Evolutionary conservation across 2,329 filamentous ascomycete genomes (phyloP).

Genomic region (Emydomyces testavorans): DNA sequence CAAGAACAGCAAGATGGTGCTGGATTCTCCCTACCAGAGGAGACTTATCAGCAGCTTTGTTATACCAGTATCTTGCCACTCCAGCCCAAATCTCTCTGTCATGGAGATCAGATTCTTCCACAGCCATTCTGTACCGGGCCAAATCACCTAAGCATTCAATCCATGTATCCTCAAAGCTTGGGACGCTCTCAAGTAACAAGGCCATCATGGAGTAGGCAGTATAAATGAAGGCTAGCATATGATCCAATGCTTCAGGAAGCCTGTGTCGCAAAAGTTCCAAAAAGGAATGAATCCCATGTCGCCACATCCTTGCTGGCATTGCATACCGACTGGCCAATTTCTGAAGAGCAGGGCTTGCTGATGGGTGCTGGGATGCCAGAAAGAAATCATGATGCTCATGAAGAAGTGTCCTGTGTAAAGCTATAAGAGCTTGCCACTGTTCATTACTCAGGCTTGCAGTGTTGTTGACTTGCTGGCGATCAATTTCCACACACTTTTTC

Average conservation of each 20-base stretch:
- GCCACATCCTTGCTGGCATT: slow-evolving; percentile 92
- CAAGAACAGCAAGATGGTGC: slow-evolving; percentile 67
- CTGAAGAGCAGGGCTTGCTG: slow-evolving; percentile 55
- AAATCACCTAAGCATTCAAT: slow-evolving; percentile 86
- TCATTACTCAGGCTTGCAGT: slow-evolving; percentile 48
- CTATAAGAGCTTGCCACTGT: slow-evolving; percentile 76
- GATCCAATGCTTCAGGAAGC: slow-evolving; percentile 65
- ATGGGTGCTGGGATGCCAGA: slow-evolving; percentile 74
- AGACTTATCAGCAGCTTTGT: slow-evolving; percentile 63
- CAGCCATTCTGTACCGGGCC: slow-evolving; percentile 77
- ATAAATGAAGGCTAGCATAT: slow-evolving; percentile 87
- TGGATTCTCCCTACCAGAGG: slow-evolving; percentile 69
- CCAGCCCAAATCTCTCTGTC: slow-evolving; percentile 72
- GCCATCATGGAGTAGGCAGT: slow-evolving; percentile 84
- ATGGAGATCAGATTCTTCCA: slow-evolving; percentile 67
- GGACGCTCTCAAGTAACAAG: slow-evolving; percentile 72
- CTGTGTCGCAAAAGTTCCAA: slow-evolving; percentile 64
- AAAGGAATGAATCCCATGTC: slow-evolving; percentile 78
- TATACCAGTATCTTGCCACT: slow-evolving; percentile 75
- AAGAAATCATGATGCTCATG: slow-evolving; percentile 83
- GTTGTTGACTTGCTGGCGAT: slow-evolving; percentile 48
- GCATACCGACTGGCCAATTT: slow-evolving; percentile 66
- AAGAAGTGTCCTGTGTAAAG: slow-evolving; percentile 65
- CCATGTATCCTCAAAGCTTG: slow-evolving; percentile 77
- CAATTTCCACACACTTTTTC: slow-evolving; percentile 73